Base-by-base conservation (phyloP, 78 protist species). In the Monosiga brevicollis region DNA sequence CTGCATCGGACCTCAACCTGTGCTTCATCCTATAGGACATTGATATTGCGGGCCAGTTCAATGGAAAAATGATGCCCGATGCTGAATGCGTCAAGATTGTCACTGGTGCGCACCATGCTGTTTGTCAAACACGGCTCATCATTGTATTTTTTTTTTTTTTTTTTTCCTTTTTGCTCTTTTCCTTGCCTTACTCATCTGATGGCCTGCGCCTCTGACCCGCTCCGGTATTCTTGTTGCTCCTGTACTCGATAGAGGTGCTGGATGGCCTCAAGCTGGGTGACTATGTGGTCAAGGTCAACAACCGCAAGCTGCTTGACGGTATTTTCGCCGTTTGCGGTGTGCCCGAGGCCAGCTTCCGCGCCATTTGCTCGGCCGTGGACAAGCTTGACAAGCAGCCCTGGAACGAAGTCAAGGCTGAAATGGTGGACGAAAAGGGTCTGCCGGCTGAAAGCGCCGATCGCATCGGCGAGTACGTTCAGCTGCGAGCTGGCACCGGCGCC, bases 51-150 rank as follows among this genome's bases (percentile, higher is more conserved):
- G 99, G 99, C 20, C 82, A 82, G 42, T 90, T 86, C 76, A 94
- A 82, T 38, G 42, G 86, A n/a, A n/a, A n/a, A n/a, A 94, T 96
- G 99, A n/a, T 94, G 2, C 94, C 97, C 71, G 99, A 96, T 41
- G 85, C 95, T 1, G 99, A 96, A 82, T 85, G 91, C 79, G 62
- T 96, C 40, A n/a, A 20, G 29, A 71, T 92, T 77, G 72, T 88
- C 34, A 55, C 86, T n/a, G n/a, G n/a, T n/a, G n/a, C n/a, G n/a
- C n/a, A n/a, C n/a, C n/a, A n/a, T n/a, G n/a, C n/a, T n/a, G n/a
- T n/a, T n/a, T n/a, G n/a, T n/a, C n/a, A n/a, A n/a, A n/a, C n/a
- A n/a, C n/a, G n/a, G n/a, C n/a, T n/a, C n/a, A n/a, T n/a, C n/a
- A n/a, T n/a, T n/a, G n/a, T n/a, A n/a, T n/a, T n/a, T n/a, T n/a